Conservation (phyloP, 257 asterid species). For the Solanum verrucosum region DNA sequence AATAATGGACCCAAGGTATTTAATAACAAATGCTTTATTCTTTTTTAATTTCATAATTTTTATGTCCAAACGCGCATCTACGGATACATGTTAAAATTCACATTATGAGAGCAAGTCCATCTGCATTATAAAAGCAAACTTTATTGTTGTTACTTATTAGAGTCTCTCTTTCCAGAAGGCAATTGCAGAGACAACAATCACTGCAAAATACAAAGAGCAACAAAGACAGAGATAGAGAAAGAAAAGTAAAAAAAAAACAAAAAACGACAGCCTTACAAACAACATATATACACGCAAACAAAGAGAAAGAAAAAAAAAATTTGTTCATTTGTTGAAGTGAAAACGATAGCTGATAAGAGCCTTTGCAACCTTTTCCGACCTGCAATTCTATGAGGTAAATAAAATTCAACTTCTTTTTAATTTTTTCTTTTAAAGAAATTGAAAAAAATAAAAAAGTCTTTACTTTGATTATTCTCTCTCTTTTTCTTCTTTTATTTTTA, state of each 20-base stretch:
- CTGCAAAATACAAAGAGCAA: conserved; percentile 20
- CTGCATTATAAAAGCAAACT: conserved; percentile 3
- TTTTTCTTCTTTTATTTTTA: conserved; percentile 10
- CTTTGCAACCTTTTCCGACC: conserved; percentile 50
- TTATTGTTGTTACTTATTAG: conserved; percentile 12
- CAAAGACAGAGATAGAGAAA: conserved; percentile 16
- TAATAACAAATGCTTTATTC: too few relatives aligned
- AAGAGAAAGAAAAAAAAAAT: background rate
- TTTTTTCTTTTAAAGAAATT: background rate
- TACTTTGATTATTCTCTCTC: conserved; percentile 23
- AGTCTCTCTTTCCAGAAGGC: conserved; percentile 51
- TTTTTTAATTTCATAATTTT: background rate
- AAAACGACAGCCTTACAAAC: conserved; percentile 33
- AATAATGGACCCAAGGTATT: background rate
- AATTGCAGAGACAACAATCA: conserved; percentile 58
- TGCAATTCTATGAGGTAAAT: conserved; percentile 77
- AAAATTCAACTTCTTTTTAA: conserved; percentile 23
- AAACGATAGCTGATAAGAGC: conserved; percentile 55
- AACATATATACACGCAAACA: conserved; percentile 23
- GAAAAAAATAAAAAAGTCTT: background rate
- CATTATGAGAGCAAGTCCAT: background rate
- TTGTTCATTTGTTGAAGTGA: conserved; percentile 21
- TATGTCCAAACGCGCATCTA: background rate
- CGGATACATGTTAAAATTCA: background rate
- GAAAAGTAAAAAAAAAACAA: background rate